Evolutionary conservation across 169 alveolate species (phyloP).

Genomic region (Eimeria acervulina): DNA sequence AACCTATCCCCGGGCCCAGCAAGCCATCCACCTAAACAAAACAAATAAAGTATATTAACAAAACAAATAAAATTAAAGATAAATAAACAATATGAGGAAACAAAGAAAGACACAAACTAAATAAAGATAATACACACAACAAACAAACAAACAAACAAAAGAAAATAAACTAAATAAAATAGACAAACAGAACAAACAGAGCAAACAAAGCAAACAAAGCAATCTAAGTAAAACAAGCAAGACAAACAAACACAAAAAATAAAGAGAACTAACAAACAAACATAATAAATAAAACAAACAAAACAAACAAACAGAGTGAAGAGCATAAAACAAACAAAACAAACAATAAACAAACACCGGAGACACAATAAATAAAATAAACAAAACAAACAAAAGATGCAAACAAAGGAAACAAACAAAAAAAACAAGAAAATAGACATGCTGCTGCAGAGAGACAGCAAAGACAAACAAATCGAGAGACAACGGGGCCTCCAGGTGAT

Average conservation of each 20-base stretch:
- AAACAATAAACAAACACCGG: not conserved
- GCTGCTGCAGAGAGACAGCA: not conserved
- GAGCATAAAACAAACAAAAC: no score
- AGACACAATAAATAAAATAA: not conserved
- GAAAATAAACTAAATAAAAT: not conserved
- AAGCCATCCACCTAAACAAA: constrained; percentile 54
- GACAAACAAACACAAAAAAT: not conserved
- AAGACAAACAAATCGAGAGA: not conserved
- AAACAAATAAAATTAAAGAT: not conserved
- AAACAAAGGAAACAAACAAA: not conserved
- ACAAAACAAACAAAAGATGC: not conserved
- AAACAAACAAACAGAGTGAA: no score
- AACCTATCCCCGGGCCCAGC: constrained; percentile 58
- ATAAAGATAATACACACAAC: not conserved
- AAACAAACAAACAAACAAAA: not conserved
- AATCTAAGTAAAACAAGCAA: not conserved
- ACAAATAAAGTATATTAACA: not conserved
- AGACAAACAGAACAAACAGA: not conserved
- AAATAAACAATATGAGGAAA: not conserved
- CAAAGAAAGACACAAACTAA: not conserved
- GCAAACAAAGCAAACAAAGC: no score
- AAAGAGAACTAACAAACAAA: not conserved
- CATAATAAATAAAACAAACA: not conserved
- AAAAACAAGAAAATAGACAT: not conserved
- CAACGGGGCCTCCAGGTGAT: no score